Percentiles rank a stretch among this genome's conserved stretches.
Evolutionary conservation across 768 basidiomycete genomes (phyloP).

Genomic region (Pulveroboletus sp.): DNA sequence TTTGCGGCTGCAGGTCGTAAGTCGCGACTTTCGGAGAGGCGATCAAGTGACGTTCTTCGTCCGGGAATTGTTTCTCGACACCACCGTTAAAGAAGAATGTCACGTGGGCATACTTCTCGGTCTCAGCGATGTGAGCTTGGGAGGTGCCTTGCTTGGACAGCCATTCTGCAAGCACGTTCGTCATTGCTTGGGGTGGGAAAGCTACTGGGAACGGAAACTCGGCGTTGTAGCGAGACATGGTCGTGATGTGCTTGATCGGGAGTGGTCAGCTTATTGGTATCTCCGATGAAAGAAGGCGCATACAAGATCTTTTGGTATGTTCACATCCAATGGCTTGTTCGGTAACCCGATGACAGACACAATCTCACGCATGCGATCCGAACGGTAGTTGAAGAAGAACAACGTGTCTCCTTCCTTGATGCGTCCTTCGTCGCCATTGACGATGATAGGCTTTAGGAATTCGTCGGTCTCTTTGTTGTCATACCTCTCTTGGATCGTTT

Average conservation of each 20-base stretch:
- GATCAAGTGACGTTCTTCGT: slow-evolving; percentile 83
- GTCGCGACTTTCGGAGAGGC: slow-evolving; percentile 92
- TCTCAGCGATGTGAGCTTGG: slow-evolving; percentile 93
- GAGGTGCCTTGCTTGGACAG: slow-evolving; percentile 71
- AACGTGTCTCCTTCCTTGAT: slow-evolving; percentile 86
- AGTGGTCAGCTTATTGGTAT: neutral
- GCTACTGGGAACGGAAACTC: slow-evolving; percentile 88
- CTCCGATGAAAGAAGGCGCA: slow-evolving; percentile 19
- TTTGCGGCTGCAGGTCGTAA: slow-evolving; percentile 86
- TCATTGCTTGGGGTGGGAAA: slow-evolving; percentile 93
- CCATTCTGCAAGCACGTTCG: slow-evolving; percentile 93
- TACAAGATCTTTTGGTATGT: slow-evolving; percentile 77
- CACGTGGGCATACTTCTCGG: slow-evolving; percentile 97
- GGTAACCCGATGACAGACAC: slow-evolving; percentile 73
- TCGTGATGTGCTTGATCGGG: slow-evolving; percentile 65
- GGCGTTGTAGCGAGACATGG: slow-evolving; percentile 91
- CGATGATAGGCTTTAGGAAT: slow-evolving; percentile 92
- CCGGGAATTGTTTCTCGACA: slow-evolving; percentile 84
- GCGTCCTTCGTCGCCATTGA: slow-evolving; percentile 71
- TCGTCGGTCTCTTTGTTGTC: slow-evolving; percentile 87
- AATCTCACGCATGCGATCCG: slow-evolving; percentile 94
- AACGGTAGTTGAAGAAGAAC: slow-evolving; percentile 97
- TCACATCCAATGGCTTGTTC: slow-evolving; percentile 81
- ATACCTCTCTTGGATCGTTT: slow-evolving; percentile 70
- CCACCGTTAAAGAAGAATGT: slow-evolving; percentile 99